Conservation (phyloP, 345 rosid genomes). For the Camelina hispida region DNA sequence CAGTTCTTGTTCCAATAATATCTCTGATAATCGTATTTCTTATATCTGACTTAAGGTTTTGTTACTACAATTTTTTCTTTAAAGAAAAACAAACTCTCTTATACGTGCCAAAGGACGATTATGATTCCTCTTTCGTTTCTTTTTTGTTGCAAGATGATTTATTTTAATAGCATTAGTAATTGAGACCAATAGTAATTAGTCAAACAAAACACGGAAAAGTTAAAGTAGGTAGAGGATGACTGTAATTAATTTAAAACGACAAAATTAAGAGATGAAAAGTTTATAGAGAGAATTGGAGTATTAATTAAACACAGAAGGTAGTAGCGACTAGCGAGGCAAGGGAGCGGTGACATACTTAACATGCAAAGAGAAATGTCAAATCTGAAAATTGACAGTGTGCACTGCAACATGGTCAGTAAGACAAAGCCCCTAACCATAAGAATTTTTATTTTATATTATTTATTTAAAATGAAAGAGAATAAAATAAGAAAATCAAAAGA, state of each 20-base stretch:
- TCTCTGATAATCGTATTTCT: too few species aligned
- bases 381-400: constrained; percentile 43
- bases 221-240: not conserved
- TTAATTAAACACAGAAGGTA: constrained; percentile 6
- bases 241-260: not conserved
- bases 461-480: not conserved
- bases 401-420: constrained; percentile 32
- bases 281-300: not conserved
- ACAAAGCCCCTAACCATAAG: constrained; percentile 27
- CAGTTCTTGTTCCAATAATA: too few species aligned
- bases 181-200: not conserved
- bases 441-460: too few species aligned
- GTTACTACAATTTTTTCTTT: too few species aligned
- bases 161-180: not conserved
- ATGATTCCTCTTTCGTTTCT: not conserved
- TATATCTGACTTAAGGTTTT: too few species aligned
- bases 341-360: constrained; percentile 31
- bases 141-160: too few species aligned
- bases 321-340: not conserved
- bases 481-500: constrained; percentile 18
- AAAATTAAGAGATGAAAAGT: not conserved
- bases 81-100: too few species aligned
- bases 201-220: not conserved
- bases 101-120: not conserved
- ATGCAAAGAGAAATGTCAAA: constrained; percentile 45